Base-by-base conservation (phyloP, 2,329 filamentous ascomycete species). In the Fusarium sulawesiense region DNA sequence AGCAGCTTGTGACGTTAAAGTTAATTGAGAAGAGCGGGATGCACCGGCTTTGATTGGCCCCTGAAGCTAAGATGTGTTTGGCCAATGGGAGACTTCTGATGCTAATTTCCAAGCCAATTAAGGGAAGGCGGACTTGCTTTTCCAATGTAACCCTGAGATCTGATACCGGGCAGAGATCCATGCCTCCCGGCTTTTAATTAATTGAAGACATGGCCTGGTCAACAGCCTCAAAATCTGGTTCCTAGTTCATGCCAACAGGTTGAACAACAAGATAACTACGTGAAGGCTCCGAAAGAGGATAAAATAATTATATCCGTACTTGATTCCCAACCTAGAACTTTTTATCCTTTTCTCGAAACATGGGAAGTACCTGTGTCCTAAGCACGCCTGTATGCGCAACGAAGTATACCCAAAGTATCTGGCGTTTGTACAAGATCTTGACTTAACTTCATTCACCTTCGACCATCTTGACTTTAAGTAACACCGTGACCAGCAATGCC, bases 1-100 rank as follows among this genome's bases (percentile, higher is more conserved):
- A 66, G 37, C 18, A 64, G 57, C 63, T 64, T 68, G 70, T 73
- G 73, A 73, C 71, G 64, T 69, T 57, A 55, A 57, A 48, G 59
- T 45, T 61, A 23, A 68, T 61, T 66, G 60, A 61, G 50, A 53
- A 25, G 56, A 62, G 71, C 70, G 70, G 72, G 70, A 74, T 72
- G 37, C 70, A 41, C 50, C 68, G 66, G 73, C 62, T 72, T 72
- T 75, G 66, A 75, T 75, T 75, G 73, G 70, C 42, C 60, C 58
- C 55, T 55, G 48, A 20, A 50, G 41, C 45, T 50, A 51, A 11
- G 20, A 18, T 11, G 4, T 6, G 6, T n/a, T 3, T 13, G 37
- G 40, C 72, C 68, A 75, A 74, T 75, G 55, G 49, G n/a, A 40
- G 9, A 4, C 7, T 11, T 44, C 30, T 37, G 11, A 21, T 37